Evolutionary conservation across 192 early-diverging fungal genomes (phyloP), one percentile per base, ranked within the genome.

Genomic region (Glomus cerebriforme): DNA sequence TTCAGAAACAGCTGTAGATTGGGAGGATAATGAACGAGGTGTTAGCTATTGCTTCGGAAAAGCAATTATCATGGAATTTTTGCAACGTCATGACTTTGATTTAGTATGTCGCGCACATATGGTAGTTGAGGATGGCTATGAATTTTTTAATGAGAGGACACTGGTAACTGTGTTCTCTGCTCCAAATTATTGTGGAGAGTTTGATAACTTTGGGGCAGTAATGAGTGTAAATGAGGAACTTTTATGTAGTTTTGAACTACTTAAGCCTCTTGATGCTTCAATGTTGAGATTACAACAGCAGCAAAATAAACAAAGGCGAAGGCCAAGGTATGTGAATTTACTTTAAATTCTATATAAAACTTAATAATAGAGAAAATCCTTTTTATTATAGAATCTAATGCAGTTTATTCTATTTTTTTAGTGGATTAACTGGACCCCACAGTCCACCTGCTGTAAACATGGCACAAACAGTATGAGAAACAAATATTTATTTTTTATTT

Each of bases 71-170:
- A 87, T 88, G 72, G 93, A 93, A 62, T 98, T 98, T 80, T 80
- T 97, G 76, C 83, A 85, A 39, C 92, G 91, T 80, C 89, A 94
- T 82, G 95, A 98, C 79, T 90, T 98, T 80, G 97, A 98, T 79
- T 86, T 98, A 60, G 93, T 98, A 67, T 94, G 93, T 74, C 90
- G 95, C 31, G 96, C 97, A 3, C 97, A 98, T 84, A 94, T 95
- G 93, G 96, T 98, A 13, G 96, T 98, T 58, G 96, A 98, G 81
- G 96, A 96, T 83, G 96, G 96, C n/a, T 98, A 97, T 84, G 95
- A 98, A 87, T 98, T 98, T 77, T 98, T 96, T 85, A 90, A 92
- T 69, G 92, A 95, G 62, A 90, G 96, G 32, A 91, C 91, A 31
- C 84, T 98, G 75, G 97, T 98, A 2, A 98, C 97, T 6, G 88